Base-by-base conservation (phyloP, 495 filamentous ascomycete genomes). In the Parachaetomium inaequale region DNA sequence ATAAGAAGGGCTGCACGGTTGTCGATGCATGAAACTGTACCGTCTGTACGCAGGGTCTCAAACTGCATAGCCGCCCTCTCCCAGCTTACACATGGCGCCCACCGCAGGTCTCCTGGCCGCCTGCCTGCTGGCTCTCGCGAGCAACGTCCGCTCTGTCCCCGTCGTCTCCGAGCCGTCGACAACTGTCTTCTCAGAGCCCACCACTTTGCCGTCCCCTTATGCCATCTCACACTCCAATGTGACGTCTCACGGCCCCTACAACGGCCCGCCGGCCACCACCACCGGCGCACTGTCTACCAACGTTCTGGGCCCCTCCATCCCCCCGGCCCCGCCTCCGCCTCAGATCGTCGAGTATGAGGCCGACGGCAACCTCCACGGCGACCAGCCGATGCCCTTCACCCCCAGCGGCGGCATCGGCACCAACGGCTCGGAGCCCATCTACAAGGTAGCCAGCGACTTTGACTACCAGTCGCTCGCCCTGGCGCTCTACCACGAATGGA, bases 401-500 rank as follows among this genome's bases (percentile, higher is more conserved):
- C 91, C 91, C 0, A 81, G 78, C 6, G 91, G 92, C 59, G 92
- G 92, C 0, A 71, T 90, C 0, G 89, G 88, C 5, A 93, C 90
- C n/a, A 93, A 93, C 63, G 89, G 88, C 42, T 82, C 81, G 3
- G 76, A 75, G 28, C 92, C 92, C 2, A 84, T 90, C 1, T 95
- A 95, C 72, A 82, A 83, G 17, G 79, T 85, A 0, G 72, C 86
- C 47, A 86, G 84, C 57, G 89, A 92, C 63, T 92, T 90, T 65
- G 89, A 91, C 67, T 92, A 84, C 69, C 75, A 91, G 61, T 91
- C 88, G 1, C 75, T 92, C 60, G 79, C 81, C 7, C 80, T 93
- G 8, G 88, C 79, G 7, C 76, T 93, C 2, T 91, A 92, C 66
- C 87, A 92, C 63, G 92, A 96, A 76, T 96, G 82, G 79, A 92